These are phyloP conservation scores for Citrus glauca DNA, from an alignment of 345 rosid species.

Conservation along the genomic window DNA sequence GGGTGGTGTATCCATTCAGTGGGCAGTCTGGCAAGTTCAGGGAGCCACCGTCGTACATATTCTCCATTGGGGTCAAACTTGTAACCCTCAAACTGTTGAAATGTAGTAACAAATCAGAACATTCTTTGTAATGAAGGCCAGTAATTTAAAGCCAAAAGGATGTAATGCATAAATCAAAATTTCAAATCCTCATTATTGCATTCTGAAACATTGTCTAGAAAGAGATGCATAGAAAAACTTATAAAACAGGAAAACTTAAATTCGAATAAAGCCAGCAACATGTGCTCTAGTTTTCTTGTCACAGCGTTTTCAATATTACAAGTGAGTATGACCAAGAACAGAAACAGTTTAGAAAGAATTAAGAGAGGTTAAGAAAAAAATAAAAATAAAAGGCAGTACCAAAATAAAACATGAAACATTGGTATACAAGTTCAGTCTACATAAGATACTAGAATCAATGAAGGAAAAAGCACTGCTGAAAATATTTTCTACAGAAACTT, in stretches of 20 bases:
- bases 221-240: neutral
- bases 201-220: neutral
- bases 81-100: constrained; percentile 82
- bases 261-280: neutral
- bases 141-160: neutral
- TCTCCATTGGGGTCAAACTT: constrained; percentile 92
- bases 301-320: neutral
- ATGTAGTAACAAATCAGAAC: neutral
- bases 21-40: constrained; percentile 92
- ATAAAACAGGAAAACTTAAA: neutral
- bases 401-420: neutral
- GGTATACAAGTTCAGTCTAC: neutral
- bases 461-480: neutral
- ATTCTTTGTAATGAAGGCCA: neutral
- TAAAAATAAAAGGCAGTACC: neutral
- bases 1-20: constrained; percentile 99
- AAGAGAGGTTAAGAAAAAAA: neutral
- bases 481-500: neutral
- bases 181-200: neutral
- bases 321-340: neutral
- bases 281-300: neutral
- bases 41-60: constrained; percentile 97
- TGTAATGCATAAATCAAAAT: neutral
- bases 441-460: neutral
- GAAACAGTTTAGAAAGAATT: neutral